Conservation (phyloP, 139 green algal species). For the Micractinium conductrix region DNA sequence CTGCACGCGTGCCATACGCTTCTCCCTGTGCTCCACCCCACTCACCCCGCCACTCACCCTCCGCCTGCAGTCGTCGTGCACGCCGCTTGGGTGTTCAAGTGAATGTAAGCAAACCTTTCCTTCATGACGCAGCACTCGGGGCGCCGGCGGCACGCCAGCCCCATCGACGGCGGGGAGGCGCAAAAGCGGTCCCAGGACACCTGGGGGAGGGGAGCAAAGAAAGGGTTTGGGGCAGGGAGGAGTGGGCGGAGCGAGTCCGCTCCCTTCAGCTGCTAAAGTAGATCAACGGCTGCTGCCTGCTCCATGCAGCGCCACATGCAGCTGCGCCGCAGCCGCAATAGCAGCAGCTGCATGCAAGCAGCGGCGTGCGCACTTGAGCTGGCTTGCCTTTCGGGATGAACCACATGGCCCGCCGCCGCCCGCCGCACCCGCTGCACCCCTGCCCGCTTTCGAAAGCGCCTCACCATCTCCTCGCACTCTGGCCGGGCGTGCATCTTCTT, state of each 20-base stretch:
- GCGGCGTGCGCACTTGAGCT: background rate
- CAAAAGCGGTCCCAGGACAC: background rate
- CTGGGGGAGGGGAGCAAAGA: background rate
- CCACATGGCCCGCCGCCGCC: too few species aligned
- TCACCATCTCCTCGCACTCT: background rate
- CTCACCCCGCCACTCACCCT: too few species aligned
- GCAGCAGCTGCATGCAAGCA: background rate
- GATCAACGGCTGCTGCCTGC: background rate
- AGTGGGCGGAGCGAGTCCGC: background rate
- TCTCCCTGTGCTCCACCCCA: background rate
- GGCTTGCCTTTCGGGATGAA: background rate
- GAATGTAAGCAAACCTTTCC: background rate
- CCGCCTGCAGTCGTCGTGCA: background rate
- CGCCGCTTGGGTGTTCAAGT: background rate
- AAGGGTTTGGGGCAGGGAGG: background rate
- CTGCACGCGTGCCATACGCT: too few species aligned
- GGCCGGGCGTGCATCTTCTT: background rate
- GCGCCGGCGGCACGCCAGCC: background rate
- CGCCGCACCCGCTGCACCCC: background rate
- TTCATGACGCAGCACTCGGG: background rate
- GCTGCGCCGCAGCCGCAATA: too few species aligned
- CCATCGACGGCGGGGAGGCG: slow-evolving; percentile 2
- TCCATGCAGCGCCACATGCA: background rate
- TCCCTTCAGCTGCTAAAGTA: too few species aligned
- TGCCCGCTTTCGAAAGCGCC: background rate